phyloP scores from a whole-genome alignment of 2,329 filamentous ascomycete species.

The Zymoseptoria passerinii region DNA sequence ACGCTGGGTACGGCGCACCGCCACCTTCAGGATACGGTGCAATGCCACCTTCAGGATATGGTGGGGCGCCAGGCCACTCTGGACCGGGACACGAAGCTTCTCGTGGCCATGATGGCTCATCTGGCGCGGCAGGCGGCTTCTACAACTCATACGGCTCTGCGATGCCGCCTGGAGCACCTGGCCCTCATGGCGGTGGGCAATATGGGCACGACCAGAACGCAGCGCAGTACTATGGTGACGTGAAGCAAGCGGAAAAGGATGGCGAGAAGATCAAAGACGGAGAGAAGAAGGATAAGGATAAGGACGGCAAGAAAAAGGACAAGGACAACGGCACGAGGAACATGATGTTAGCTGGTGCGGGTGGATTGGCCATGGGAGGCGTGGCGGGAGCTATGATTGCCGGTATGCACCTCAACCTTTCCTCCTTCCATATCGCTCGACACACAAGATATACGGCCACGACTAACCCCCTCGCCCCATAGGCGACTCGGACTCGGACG shows the following conservation, averaged over 20 bases:
- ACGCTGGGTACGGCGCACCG: constrained; percentile 21
- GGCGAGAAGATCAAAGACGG: constrained; percentile 33
- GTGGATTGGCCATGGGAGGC: constrained; percentile 49
- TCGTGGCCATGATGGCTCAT: constrained; percentile 7
- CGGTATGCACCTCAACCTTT: not conserved
- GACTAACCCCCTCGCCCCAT: not conserved
- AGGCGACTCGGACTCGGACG: constrained; percentile 12
- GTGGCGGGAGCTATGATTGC: constrained; percentile 51
- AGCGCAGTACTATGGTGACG: constrained; percentile 17
- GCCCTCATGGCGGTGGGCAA: constrained; percentile 1
- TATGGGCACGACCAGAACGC: constrained; percentile 15
- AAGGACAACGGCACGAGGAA: constrained; percentile 36
- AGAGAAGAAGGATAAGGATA: constrained; percentile 33
- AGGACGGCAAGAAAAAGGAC: constrained; percentile 29
- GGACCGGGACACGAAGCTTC: constrained; percentile 3
- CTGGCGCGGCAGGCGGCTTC: constrained; percentile 9
- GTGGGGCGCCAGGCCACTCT: constrained; percentile 1
- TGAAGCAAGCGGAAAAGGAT: constrained; percentile 15
- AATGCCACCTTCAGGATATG: constrained; percentile 17
- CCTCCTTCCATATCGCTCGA: no score
- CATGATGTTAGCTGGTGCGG: constrained; percentile 49
- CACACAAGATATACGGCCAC: not conserved
- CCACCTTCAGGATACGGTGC: constrained; percentile 17
- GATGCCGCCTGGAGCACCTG: constrained; percentile 9
- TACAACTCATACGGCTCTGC: constrained; percentile 14